phyloP scores from a whole-genome alignment of 257 asterid species.

The Scutellaria galericulata region DNA sequence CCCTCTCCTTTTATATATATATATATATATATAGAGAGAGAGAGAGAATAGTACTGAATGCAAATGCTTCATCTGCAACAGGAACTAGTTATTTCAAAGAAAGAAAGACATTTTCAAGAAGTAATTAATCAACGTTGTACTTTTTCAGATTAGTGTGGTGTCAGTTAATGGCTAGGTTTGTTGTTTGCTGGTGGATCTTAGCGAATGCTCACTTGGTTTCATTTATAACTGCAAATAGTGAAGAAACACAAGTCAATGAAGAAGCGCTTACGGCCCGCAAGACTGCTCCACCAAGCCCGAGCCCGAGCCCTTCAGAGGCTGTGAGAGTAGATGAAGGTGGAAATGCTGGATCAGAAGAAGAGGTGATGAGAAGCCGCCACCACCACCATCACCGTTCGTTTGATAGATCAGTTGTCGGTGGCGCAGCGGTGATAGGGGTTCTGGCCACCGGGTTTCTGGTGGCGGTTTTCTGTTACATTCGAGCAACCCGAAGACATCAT shows the following conservation, averaged over 20 bases:
- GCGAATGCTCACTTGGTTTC: constrained; percentile 26
- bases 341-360: neutral
- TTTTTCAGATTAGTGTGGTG: too few relatives aligned
- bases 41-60: too few relatives aligned
- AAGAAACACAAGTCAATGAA: neutral
- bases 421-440: constrained; percentile 44
- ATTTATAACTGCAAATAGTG: constrained; percentile 13
- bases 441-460: constrained; percentile 45
- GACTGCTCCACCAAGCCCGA: constrained; percentile 14
- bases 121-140: too few relatives aligned
- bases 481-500: constrained; percentile 30
- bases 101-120: too few relatives aligned
- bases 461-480: constrained; percentile 64
- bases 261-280: constrained; percentile 26
- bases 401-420: constrained; percentile 45
- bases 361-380: constrained; percentile 15
- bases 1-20: too few relatives aligned
- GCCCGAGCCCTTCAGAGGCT: constrained; percentile 26
- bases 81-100: too few relatives aligned
- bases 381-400: constrained; percentile 35
- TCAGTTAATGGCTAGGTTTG: constrained; percentile 31
- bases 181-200: constrained; percentile 33
- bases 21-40: too few relatives aligned
- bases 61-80: neutral
- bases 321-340: too few relatives aligned